Base-by-base conservation (phyloP, 306 rosid species). In the Cicer arietinum region DNA sequence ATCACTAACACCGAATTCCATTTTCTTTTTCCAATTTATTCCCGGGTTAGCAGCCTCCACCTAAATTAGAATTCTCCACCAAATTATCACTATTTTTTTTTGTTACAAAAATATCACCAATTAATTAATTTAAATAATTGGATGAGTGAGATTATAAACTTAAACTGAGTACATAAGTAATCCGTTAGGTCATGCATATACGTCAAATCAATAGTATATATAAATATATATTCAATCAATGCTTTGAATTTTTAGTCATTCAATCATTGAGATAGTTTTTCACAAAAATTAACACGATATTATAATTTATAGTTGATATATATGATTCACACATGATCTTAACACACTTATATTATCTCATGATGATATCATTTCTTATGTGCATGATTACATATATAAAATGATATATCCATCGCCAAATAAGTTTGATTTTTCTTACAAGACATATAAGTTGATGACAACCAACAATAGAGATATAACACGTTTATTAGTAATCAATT, bases 191-290 rank as follows among this genome's bases (percentile, higher is more conserved):
- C 44, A 63, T 50, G 6, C 18, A 52, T 13, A 48, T 62, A 37
- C 13, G 13, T 42, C 40, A 20, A 62, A 25, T 35, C 59, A 47
- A 62, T 70, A 8, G 8, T 25, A 13, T 63, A 40, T 41, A 16
- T 10, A 57, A 16, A 25, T 45, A 10, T 22, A 54, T 14, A 42
- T 41, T 30, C 47, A 12, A 39, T 39, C 62, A 46, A 47, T 35
- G 16, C 52, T 17, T 57, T 67, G 60, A 77, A 45, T 56, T 67
- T 67, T 67, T 44, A 67, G 60, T 22, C 67, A 45, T 7, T 58
- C 69, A 77, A 68, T 77, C 51, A 77, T 77, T 77, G 61, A 77
- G 57, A 51, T 64, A 41, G 10, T 6, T 67, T 65, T 45, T 2
- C 8, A 12, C 6, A 30, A 56, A 59, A 30, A 59, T 30, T 6